phyloP scores from a whole-genome alignment of 345 rosid genomes.

The Citrus glauca region DNA sequence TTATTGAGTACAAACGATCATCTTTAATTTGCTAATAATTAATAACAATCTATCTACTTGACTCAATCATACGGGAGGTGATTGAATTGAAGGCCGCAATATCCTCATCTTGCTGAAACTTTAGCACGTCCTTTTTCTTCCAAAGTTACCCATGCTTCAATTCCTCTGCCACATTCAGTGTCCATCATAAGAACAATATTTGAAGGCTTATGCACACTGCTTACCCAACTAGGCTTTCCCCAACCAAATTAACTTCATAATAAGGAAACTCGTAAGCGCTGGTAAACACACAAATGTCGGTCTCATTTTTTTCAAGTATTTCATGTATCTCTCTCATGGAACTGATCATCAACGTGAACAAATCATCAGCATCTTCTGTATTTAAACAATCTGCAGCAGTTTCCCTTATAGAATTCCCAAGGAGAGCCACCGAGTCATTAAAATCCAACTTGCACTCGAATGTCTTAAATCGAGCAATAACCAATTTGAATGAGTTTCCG shows the following conservation, averaged over 20 bases:
- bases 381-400: not conserved
- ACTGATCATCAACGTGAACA: not conserved
- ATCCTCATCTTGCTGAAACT: constrained; percentile 11
- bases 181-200: constrained; percentile 38
- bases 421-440: constrained; percentile 14
- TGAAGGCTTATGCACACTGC: constrained; percentile 19
- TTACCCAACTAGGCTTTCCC: constrained; percentile 48
- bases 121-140: constrained; percentile 6
- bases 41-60: too few relatives aligned
- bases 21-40: too few relatives aligned
- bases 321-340: not conserved
- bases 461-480: constrained; percentile 7
- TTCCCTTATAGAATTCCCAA: constrained; percentile 10
- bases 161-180: constrained; percentile 27
- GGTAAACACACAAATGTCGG: constrained; percentile 18
- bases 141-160: constrained; percentile 51
- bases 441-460: not conserved
- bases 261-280: constrained; percentile 38
- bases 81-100: not conserved
- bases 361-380: not conserved
- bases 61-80: too few relatives aligned
- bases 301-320: constrained; percentile 4
- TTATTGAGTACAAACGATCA: too few relatives aligned
- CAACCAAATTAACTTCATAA: constrained; percentile 52
- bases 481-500: constrained; percentile 5